These are phyloP conservation scores for Gloeostereum incarnatum DNA, from an alignment of 768 basidiomycete species.

Conservation along the genomic window DNA sequence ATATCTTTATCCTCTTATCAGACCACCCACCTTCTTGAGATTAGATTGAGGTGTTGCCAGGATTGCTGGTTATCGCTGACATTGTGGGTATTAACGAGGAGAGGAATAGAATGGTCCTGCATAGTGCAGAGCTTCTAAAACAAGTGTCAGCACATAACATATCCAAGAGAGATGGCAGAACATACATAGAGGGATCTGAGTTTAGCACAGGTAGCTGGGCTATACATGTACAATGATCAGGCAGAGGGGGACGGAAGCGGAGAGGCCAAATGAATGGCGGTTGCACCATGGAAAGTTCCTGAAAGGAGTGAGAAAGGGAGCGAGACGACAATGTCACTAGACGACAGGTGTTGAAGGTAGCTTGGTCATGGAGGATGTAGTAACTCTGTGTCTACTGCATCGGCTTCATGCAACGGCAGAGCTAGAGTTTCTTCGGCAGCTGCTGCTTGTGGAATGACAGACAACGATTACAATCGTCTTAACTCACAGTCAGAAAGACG, in stretches of 20 bases:
- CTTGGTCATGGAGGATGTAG: no score
- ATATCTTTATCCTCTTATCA: no score
- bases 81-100: neutral
- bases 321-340: neutral
- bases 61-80: no score
- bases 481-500: constrained; percentile 4
- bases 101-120: no score
- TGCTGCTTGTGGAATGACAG: neutral
- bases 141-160: neutral
- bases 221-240: constrained; percentile 15
- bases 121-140: neutral
- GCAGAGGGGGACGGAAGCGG: constrained; percentile 5
- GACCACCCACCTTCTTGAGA: no score
- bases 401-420: neutral
- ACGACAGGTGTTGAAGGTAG: neutral
- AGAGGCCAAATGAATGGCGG: constrained; percentile 23
- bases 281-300: constrained; percentile 25
- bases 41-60: no score
- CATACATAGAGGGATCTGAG: constrained; percentile 12
- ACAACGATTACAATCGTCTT: neutral
- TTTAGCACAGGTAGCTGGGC: constrained; percentile 28
- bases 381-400: neutral
- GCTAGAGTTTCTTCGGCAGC: neutral
- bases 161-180: neutral
- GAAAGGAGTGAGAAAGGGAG: neutral